Conservation (phyloP, 1,284 basidiomycete species). For the Cutaneotrichosporon mucoides region DNA sequence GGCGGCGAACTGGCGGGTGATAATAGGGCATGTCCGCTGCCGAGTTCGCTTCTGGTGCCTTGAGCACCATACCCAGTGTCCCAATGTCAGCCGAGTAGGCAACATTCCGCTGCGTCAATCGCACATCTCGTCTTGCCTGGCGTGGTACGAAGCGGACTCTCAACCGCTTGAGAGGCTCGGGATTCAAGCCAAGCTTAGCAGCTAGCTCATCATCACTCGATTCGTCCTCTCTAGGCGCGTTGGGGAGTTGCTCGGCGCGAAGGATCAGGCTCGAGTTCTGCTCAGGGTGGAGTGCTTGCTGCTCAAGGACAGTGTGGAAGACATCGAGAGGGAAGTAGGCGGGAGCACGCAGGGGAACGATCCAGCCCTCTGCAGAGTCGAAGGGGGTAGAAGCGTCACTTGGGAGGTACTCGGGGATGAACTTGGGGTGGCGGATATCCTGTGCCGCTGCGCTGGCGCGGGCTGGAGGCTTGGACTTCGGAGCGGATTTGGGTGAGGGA, state of each 20-base stretch:
- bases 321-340: constrained; percentile 34
- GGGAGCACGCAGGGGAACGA: constrained; percentile 22
- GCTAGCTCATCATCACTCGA: constrained; percentile 8
- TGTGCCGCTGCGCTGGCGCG: neutral
- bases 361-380: constrained; percentile 18
- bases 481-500: too few relatives aligned
- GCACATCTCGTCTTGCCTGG: constrained; percentile 38
- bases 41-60: constrained; percentile 29
- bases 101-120: constrained; percentile 30
- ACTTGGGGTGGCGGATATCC: constrained; percentile 18
- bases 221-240: neutral
- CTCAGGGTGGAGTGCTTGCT: constrained; percentile 44
- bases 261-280: constrained; percentile 45
- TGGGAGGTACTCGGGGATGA: constrained; percentile 17
- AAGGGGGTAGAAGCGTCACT: neutral
- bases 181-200: neutral
- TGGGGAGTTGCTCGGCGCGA: constrained; percentile 34
- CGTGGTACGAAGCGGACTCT: constrained; percentile 41
- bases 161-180: neutral
- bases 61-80: constrained; percentile 31
- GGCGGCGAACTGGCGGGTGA: constrained; percentile 40
- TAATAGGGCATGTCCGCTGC: constrained; percentile 43
- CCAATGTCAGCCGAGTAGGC: constrained; percentile 3
- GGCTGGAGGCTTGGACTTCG: neutral
- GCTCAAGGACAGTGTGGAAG: constrained; percentile 35